Percentiles rank a stretch among this genome's conserved stretches.
Evolutionary conservation across 345 rosid genomes (phyloP).

Genomic region (Rubroshorea leprosula): DNA sequence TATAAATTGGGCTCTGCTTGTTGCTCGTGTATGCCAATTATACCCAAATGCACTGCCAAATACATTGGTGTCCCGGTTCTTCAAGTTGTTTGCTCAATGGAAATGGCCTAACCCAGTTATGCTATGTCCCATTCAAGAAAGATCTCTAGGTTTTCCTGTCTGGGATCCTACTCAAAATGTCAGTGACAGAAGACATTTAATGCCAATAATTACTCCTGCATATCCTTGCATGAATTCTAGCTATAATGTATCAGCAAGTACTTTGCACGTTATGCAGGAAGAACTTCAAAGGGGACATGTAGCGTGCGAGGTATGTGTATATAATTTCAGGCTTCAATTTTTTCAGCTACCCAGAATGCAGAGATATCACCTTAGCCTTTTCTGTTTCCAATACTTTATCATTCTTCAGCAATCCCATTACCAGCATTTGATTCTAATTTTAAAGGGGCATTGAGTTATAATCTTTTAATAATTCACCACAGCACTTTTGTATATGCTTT

Average conservation of each 20-base stretch:
- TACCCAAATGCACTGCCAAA: conserved; percentile 30
- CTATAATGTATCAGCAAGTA: conserved; percentile 1
- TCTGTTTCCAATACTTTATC: neutral
- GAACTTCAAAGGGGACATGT: conserved; percentile 1
- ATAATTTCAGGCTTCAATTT: neutral
- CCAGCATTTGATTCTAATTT: too few species aligned
- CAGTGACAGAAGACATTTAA: neutral
- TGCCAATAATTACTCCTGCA: neutral
- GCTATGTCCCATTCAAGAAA: conserved; percentile 5
- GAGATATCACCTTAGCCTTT: neutral
- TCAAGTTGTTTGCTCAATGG: neutral
- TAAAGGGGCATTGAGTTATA: too few species aligned
- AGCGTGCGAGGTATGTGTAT: neutral
- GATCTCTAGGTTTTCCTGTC: neutral
- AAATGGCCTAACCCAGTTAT: conserved; percentile 1
- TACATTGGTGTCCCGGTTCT: conserved; percentile 16
- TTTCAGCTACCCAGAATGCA: neutral
- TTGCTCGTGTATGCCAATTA: conserved; percentile 8
- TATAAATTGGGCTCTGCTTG: conserved; percentile 29
- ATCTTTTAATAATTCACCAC: too few species aligned
- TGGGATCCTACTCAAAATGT: neutral
- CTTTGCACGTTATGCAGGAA: neutral
- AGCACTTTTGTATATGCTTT: neutral
- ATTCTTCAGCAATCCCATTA: neutral
- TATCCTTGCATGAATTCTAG: neutral